A percentile compares a stretch with the other conserved stretches of the same genome.
These are phyloP conservation scores for Hypoxylon subgilvum DNA, from an alignment of 495 filamentous ascomycete genomes.

Conservation along the genomic window DNA sequence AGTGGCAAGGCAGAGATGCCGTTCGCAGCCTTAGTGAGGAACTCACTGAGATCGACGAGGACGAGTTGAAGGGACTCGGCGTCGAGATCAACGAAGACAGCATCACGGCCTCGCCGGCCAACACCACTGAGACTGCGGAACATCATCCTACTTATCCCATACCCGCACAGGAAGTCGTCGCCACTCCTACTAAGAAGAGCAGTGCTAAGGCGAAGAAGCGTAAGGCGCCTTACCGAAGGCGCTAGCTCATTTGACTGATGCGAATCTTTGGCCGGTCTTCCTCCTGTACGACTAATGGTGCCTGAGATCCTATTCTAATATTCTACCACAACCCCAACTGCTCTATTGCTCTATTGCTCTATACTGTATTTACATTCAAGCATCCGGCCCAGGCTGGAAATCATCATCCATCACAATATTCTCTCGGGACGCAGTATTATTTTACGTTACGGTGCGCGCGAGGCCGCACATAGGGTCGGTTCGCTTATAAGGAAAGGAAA, in stretches of 20 bases:
- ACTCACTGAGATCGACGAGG: slow-evolving; percentile 86
- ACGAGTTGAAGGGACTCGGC: slow-evolving; percentile 70
- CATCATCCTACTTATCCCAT: too few relatives aligned
- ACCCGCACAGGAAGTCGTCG: too few relatives aligned
- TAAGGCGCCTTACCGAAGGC: slow-evolving; percentile 39
- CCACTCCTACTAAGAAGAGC: slow-evolving; percentile 39
- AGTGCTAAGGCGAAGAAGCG: slow-evolving; percentile 41
- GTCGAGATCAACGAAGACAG: slow-evolving; percentile 52
- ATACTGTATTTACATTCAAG: slow-evolving; percentile 30
- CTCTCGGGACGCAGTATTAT: background rate
- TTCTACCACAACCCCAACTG: slow-evolving; percentile 2
- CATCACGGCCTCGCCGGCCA: slow-evolving; percentile 49
- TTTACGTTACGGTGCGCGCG: too few relatives aligned
- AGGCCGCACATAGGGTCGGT: too few relatives aligned
- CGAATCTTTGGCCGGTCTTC: too few relatives aligned
- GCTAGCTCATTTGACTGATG: slow-evolving; percentile 30
- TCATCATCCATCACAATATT: slow-evolving; percentile 3
- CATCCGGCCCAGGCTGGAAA: slow-evolving; percentile 27
- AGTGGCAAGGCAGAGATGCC: slow-evolving; percentile 77
- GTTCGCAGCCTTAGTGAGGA: slow-evolving; percentile 83
- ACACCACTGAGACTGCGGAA: slow-evolving; percentile 33
- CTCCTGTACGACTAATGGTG: slow-evolving; percentile 23
- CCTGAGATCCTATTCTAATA: background rate
- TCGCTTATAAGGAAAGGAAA: too few relatives aligned
- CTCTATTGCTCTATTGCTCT: slow-evolving; percentile 13